Conservation (phyloP, 208 protist species). For the Wallacemonas collosoma region DNA sequence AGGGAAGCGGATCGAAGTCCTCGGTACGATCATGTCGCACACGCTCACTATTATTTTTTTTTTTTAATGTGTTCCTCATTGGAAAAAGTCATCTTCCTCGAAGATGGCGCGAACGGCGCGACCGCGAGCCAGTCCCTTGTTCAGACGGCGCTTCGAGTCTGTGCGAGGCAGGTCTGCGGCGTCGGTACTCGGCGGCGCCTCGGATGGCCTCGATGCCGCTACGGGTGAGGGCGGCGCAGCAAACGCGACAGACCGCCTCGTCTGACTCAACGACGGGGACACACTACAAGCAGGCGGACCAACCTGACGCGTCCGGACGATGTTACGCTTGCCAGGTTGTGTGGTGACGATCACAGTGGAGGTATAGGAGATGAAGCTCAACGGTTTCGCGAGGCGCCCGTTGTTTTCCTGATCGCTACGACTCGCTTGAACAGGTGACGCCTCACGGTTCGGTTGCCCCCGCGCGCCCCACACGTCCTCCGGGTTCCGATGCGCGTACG, state of each 20-base stretch:
- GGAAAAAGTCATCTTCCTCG: slow-evolving; percentile 20
- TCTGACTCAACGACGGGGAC: neutral
- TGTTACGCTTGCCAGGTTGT: neutral
- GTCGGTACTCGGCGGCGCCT: neutral
- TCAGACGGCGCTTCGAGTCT: slow-evolving; percentile 1
- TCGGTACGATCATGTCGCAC: no score
- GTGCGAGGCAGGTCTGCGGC: slow-evolving; percentile 7
- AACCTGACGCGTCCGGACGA: slow-evolving; percentile 4
- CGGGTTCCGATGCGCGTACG: neutral
- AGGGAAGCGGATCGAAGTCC: no score
- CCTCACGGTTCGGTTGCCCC: neutral
- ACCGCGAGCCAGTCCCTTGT: slow-evolving; percentile 9
- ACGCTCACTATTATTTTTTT: neutral
- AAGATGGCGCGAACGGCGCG: slow-evolving; percentile 15
- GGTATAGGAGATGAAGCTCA: slow-evolving; percentile 10
- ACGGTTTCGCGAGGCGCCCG: slow-evolving; percentile 1
- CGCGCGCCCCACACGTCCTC: slow-evolving; percentile 23
- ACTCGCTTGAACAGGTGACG: neutral
- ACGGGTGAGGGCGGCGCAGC: neutral
- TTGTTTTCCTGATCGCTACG: neutral
- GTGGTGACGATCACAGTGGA: neutral
- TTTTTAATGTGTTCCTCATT: neutral
- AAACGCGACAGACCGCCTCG: neutral
- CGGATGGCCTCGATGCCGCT: neutral
- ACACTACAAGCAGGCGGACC: neutral